Conservation (phyloP, 441 rosid genomes). For the Corymbia calophylla region DNA sequence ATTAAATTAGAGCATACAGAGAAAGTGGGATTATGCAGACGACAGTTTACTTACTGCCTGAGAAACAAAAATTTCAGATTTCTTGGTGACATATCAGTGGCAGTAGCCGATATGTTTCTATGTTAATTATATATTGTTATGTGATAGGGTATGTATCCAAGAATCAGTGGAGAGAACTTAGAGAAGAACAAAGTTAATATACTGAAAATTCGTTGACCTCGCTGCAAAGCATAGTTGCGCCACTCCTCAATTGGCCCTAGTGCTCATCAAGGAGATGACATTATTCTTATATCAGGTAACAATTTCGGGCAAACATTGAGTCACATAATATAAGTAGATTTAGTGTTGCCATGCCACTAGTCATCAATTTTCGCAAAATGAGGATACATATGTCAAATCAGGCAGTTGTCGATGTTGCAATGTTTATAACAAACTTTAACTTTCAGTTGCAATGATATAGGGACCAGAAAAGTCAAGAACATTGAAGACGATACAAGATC, state of each 20-base stretch:
- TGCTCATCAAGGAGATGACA: not conserved
- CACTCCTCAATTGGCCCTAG: not conserved
- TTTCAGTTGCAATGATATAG: not conserved
- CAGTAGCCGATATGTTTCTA: not conserved
- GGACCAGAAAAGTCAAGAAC: slow-evolving; percentile 38
- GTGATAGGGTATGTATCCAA: not conserved
- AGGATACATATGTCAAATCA: not conserved
- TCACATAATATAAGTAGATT: not conserved
- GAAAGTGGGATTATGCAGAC: not conserved
- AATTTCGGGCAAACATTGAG: not conserved
- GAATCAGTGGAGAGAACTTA: not conserved
- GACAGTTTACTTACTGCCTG: not conserved
- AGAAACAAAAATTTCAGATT: not conserved
- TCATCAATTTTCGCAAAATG: not conserved
- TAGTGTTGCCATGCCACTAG: not conserved
- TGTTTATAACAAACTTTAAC: not conserved
- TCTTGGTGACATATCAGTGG: not conserved
- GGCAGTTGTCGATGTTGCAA: not conserved
- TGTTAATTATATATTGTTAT: too few species aligned
- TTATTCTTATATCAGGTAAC: not conserved
- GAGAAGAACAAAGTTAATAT: not conserved
- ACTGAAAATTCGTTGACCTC: not conserved
- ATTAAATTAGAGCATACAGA: not conserved
- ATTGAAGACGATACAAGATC: slow-evolving; percentile 27
- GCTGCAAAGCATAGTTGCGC: not conserved